A percentile compares a stretch with the other conserved stretches of the same genome.
These are phyloP conservation scores for Porcisia hertigi DNA, from an alignment of 208 protist species.

Conservation along the genomic window DNA sequence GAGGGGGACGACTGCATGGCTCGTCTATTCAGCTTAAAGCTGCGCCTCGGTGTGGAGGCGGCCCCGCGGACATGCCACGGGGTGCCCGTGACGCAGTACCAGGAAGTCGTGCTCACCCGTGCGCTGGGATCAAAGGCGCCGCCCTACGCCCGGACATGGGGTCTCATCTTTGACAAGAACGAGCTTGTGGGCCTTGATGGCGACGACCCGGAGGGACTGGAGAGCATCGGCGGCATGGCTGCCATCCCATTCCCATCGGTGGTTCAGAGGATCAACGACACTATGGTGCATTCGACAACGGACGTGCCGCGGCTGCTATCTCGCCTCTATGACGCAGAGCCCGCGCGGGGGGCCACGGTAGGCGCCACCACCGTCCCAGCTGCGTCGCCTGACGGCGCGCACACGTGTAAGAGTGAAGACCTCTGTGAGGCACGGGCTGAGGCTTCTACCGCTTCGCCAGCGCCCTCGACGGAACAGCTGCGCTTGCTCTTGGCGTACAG, in stretches of 20 bases:
- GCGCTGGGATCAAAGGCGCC: not conserved
- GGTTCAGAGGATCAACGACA: constrained; percentile 32
- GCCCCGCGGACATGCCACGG: not conserved
- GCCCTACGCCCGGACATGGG: constrained; percentile 7
- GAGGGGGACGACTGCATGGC: not conserved
- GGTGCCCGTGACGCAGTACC: constrained; percentile 23
- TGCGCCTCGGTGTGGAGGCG: not conserved
- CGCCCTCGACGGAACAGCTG: constrained; percentile 14
- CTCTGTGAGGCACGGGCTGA: not conserved
- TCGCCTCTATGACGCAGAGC: not conserved
- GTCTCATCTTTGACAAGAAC: constrained; percentile 20
- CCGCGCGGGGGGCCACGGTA: not conserved
- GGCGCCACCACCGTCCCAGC: not conserved
- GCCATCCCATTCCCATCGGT: constrained; percentile 32
- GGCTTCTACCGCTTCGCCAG: not conserved
- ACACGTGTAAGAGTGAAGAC: not conserved
- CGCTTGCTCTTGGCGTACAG: constrained; percentile 32
- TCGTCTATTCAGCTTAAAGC: constrained; percentile 3
- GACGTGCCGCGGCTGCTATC: constrained; percentile 17
- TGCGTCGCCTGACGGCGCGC: not conserved
- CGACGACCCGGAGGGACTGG: not conserved
- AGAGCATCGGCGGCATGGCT: not conserved
- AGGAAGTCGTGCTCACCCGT: constrained; percentile 18
- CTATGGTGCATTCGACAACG: constrained; percentile 9
- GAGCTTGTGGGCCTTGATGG: constrained; percentile 13